A percentile compares a stretch with the other conserved stretches of the same genome.
These are phyloP conservation scores for Podaxis mareebaensis DNA, from an alignment of 768 basidiomycete genomes.

Conservation along the genomic window DNA sequence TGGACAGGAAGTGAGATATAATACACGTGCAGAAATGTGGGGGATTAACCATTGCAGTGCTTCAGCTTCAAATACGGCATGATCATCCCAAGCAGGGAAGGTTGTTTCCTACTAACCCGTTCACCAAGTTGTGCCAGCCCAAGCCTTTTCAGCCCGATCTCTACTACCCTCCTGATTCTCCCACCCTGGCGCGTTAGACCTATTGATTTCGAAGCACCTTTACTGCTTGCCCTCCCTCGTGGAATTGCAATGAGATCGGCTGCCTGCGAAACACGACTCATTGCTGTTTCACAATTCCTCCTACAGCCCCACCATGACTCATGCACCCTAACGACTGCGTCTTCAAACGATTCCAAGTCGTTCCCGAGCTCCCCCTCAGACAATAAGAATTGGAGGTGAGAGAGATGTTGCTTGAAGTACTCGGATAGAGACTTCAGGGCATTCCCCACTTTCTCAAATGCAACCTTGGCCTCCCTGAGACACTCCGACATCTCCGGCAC, in stretches of 20 bases:
- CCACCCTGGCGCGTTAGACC: too few relatives aligned
- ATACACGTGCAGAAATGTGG: too few relatives aligned
- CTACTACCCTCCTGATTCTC: too few relatives aligned
- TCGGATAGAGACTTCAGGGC: neutral
- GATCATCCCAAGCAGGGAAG: too few relatives aligned
- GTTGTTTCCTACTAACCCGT: too few relatives aligned
- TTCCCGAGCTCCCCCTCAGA: neutral
- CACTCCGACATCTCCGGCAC: neutral
- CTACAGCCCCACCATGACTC: neutral
- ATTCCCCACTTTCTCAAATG: neutral
- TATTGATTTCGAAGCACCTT: too few relatives aligned
- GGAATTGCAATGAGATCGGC: neutral
- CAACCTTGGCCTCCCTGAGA: neutral
- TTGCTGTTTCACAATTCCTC: neutral
- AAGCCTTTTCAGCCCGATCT: too few relatives aligned
- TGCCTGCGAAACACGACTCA: neutral
- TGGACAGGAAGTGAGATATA: too few relatives aligned
- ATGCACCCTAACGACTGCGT: neutral
- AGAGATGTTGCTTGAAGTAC: neutral
- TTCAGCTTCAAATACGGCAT: too few relatives aligned
- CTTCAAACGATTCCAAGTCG: neutral
- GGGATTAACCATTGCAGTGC: too few relatives aligned
- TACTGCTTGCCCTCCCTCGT: too few relatives aligned
- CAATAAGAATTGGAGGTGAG: neutral
- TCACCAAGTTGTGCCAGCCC: too few relatives aligned